Base-by-base conservation (phyloP, 2,329 filamentous ascomycete species). In the Aspergillus novoparasiticus region DNA sequence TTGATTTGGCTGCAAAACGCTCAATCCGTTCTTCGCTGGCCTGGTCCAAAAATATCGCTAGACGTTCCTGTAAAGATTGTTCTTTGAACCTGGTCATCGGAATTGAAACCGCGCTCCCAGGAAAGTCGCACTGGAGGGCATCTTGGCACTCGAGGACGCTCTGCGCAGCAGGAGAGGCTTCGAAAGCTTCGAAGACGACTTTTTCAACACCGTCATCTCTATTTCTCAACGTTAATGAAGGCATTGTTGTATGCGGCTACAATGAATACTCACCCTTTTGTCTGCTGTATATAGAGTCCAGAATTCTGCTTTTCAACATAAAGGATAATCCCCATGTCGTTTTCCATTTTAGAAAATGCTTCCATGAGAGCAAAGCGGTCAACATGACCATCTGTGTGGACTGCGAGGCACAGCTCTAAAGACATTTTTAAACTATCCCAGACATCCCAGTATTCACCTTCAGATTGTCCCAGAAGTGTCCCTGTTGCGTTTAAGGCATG, bases 21-120 rank as follows among this genome's bases (percentile, higher is more conserved):
- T 60, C 50, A 19, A 60, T 60, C 26, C 16, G 30, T 39, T 60
- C 58, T 8, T 32, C 26, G 26, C 50, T 55, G 12, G 58, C 58
- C 30, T 60, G 48, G 19, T 54, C 58, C 14, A 60, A 23, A 14
- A 60, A 60, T 6, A 39, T 19, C 11, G 34, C 8, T 19, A 60
- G 26, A 16, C 36, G 28, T 19, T 60, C 58, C 34, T 54, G 34
- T 5, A 60, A 60, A 28, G 36, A 30, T 19, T 26, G 21, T 3
- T 60, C 41, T n/a, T 34, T 23, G n/a, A 55, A 60, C 6, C n/a
- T n/a, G 2, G 43, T 5, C 16, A 55, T 9, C 1, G 36, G 36
- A 34, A 60, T 34, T 3, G 34, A 41, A 8, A 54, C 58, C 3
- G 58, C 58, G 19, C 21, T 32, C 8, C 36, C 50, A 32, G 58